These are phyloP conservation scores for Pezicula neosporulosa DNA, from an alignment of 2,329 filamentous ascomycete genomes.

Conservation along the genomic window DNA sequence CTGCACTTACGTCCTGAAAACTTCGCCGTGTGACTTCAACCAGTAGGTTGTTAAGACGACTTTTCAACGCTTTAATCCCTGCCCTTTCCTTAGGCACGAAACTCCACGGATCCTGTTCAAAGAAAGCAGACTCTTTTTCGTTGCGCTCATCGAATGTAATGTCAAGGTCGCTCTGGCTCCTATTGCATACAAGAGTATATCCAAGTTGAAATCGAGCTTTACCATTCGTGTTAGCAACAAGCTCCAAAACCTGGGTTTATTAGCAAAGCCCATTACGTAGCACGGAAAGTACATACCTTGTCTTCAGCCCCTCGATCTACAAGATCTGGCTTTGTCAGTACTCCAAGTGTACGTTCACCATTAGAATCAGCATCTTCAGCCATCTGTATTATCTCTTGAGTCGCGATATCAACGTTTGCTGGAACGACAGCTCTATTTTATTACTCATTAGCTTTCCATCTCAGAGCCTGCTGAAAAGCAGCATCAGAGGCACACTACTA, in stretches of 20 bases:
- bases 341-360: slow-evolving; percentile 35
- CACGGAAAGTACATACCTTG: neutral
- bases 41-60: neutral
- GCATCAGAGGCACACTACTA: neutral
- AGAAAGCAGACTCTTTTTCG: too few relatives aligned
- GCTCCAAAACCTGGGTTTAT: neutral
- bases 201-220: slow-evolving; percentile 5
- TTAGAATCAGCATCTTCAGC: slow-evolving; percentile 23
- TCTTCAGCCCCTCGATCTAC: slow-evolving; percentile 4
- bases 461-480: neutral
- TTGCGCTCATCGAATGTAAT: too few relatives aligned
- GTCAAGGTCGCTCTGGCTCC: slow-evolving; percentile 1
- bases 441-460: neutral
- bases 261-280: neutral
- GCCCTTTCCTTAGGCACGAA: too few relatives aligned
- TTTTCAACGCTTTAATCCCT: too few relatives aligned
- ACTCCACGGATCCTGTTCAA: too few relatives aligned
- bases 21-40: slow-evolving; percentile 1
- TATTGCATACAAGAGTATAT: slow-evolving; percentile 7
- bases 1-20: neutral
- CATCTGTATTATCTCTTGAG: slow-evolving; percentile 16
- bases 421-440: slow-evolving; percentile 1
- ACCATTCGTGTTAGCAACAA: neutral
- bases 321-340: slow-evolving; percentile 57
- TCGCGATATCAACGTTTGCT: slow-evolving; percentile 19